These are phyloP conservation scores for Rhizophora apiculata DNA, from an alignment of 345 rosid genomes.

Conservation along the genomic window DNA sequence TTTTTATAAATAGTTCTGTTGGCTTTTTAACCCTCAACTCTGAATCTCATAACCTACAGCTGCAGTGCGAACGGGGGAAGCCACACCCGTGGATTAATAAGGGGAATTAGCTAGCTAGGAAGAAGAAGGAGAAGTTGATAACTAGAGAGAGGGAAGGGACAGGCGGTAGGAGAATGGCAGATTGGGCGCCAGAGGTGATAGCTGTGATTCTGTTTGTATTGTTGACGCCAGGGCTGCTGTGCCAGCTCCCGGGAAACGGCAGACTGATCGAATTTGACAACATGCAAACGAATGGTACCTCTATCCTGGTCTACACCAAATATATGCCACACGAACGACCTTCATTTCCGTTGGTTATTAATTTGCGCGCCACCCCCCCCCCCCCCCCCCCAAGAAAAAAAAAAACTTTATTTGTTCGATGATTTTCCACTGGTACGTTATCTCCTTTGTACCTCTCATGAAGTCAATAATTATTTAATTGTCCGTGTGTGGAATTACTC, in stretches of 20 bases:
- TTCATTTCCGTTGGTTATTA: too few species aligned
- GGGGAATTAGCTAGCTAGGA: too few species aligned
- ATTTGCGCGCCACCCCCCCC: too few species aligned
- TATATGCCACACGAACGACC: too few species aligned
- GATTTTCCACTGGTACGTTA: too few species aligned
- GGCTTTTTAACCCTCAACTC: neutral
- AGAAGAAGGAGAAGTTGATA: too few species aligned
- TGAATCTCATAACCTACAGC: neutral
- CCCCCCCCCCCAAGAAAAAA: too few species aligned
- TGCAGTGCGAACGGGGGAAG: neutral
- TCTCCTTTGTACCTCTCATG: too few species aligned
- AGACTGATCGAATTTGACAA: neutral
- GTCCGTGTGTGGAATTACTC: too few species aligned
- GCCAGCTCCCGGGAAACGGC: constrained; percentile 2
- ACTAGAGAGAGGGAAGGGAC: neutral
- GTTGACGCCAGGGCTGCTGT: constrained; percentile 2
- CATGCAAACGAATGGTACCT: neutral
- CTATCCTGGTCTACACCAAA: neutral
- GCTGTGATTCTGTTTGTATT: neutral
- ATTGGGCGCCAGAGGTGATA: constrained; percentile 1
- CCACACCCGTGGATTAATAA: too few species aligned
- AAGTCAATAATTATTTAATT: too few species aligned
- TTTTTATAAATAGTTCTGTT: neutral
- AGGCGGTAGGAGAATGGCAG: neutral
- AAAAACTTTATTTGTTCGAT: too few species aligned